Base-by-base conservation (phyloP, 2,329 filamentous ascomycete genomes). In the Fusarium poae region DNA sequence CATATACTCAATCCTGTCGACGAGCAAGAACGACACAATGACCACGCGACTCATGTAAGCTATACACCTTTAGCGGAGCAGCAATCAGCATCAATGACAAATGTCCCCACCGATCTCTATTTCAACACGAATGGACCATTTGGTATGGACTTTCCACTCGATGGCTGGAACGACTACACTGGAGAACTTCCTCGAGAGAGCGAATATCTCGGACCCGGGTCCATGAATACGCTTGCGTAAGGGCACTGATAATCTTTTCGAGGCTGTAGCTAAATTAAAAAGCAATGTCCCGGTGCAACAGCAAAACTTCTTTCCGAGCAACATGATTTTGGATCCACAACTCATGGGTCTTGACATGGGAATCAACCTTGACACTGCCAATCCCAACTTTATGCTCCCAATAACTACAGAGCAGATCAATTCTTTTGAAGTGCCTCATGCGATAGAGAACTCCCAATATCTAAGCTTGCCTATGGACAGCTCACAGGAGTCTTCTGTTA, bases 371-470 rank as follows among this genome's bases (percentile, higher is more conserved):
- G 18, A 62, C 12, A 32, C 34, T 9, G 37, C 20, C 2, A 30
- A 37, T 2, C 5, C 56, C 6, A 18, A 62, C 18, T 18, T 25
- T 13, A 46, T 35, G 10, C 7, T 52, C 2, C 18, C 20, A 6
- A 7, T 32, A 1, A 18, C 34, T 2, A 16, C 27, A 2, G 57
- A 42, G 1, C 20, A 54, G 0, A 18, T 8, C 2, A 2, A 2
- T 21, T 8, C 42, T 0, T n/a, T 7, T 0, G n/a, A n/a, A 6
- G 5, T 16, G 0, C 0, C 20, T 0, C 5, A 4, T 4, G 0
- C 34, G 0, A 16, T 55, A 0, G 29, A 35, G 5, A 35, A 29
- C 8, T 37, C 45, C 1, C 11, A 34, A 3, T 56, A 29, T 2
- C 30, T 62, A 0, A 35, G 29, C 3, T 1, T 46, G 1, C 57